Conservation (phyloP, 768 basidiomycete species). For the Xerocomellus intermedius region DNA sequence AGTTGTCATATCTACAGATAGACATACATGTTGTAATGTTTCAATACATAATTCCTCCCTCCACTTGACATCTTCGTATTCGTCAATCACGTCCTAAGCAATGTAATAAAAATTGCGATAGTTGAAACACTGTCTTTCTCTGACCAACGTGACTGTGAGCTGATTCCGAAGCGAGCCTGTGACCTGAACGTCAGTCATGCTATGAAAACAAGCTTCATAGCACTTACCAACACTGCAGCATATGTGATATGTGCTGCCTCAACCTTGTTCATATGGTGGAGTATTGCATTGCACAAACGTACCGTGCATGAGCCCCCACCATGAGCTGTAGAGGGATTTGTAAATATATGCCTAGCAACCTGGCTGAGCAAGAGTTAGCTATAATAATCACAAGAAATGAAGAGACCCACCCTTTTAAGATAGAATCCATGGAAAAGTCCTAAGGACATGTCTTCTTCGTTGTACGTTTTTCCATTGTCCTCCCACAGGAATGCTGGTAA, state of each 20-base stretch:
- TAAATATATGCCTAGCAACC: too few species aligned
- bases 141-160: neutral
- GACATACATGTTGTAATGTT: neutral
- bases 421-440: too few species aligned
- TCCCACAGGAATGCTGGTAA: too few species aligned
- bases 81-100: neutral
- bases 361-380: too few species aligned
- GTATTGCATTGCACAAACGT: too few species aligned
- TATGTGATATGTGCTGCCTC: neutral
- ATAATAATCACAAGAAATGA: too few species aligned
- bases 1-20: neutral
- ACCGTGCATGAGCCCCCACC: too few species aligned
- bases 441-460: too few species aligned
- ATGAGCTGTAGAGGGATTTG: too few species aligned
- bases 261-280: too few species aligned
- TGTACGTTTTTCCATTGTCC: too few species aligned
- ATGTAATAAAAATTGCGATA: constrained; percentile 4
- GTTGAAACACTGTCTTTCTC: constrained; percentile 7
- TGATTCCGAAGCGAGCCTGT: constrained; percentile 11
- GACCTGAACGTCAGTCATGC: neutral
- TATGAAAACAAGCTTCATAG: neutral
- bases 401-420: too few species aligned
- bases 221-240: neutral
- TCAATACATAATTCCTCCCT: neutral
- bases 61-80: neutral